Percentiles rank a stretch among this genome's conserved stretches.
Evolutionary conservation across 2,329 filamentous ascomycete species (phyloP).

Genomic region (Penicillium occitanis): DNA sequence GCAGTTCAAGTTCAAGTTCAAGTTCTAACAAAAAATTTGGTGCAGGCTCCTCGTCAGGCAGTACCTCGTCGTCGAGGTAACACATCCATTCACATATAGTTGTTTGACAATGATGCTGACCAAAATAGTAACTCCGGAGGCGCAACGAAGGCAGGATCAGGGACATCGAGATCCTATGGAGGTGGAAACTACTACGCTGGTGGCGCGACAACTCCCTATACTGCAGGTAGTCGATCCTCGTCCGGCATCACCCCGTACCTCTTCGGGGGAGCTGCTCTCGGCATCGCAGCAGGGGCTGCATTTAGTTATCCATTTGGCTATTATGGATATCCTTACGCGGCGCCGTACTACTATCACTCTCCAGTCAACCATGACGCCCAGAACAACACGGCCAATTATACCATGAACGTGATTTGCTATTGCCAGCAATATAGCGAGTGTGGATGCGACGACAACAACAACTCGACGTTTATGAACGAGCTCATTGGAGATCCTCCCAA

Average conservation of each 20-base stretch:
- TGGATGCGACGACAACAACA: constrained; percentile 56
- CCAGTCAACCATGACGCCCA: constrained; percentile 32
- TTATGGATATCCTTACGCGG: constrained; percentile 56
- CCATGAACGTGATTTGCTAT: constrained; percentile 56
- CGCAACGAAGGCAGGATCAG: constrained; percentile 11
- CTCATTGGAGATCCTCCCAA: constrained; percentile 42
- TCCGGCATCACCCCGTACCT: constrained; percentile 53
- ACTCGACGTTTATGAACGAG: constrained; percentile 44
- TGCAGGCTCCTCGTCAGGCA: constrained; percentile 2
- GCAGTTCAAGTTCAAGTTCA: constrained; percentile 17
- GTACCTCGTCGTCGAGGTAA: constrained; percentile 18
- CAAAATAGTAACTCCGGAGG: constrained; percentile 16
- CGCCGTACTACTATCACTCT: constrained; percentile 51
- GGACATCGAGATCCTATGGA: constrained; percentile 31
- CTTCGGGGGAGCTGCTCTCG: constrained; percentile 46
- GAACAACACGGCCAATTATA: constrained; percentile 47
- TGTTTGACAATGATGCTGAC: not conserved
- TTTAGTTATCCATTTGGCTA: constrained; percentile 57
- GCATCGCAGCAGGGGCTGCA: constrained; percentile 51
- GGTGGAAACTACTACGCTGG: constrained; percentile 56
- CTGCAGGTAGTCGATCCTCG: constrained; percentile 46
- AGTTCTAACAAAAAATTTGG: constrained; percentile 13
- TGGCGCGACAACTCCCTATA: constrained; percentile 54
- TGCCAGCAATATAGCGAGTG: constrained; percentile 57
- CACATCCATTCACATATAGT: not conserved